Conservation (phyloP, 148 eudicot genomes). For the Salicornia ramosissima region DNA sequence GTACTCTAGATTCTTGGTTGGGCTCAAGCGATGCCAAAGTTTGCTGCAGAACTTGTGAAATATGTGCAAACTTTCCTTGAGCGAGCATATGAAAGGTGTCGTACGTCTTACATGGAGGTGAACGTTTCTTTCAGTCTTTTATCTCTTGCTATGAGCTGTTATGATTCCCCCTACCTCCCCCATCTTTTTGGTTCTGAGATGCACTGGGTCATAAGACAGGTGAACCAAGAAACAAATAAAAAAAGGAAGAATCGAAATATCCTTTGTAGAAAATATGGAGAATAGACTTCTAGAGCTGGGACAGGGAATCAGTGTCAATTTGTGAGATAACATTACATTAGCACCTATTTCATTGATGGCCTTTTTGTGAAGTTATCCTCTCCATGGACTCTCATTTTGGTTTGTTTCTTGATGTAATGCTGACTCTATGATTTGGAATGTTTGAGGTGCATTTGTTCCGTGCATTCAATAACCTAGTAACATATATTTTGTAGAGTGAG, state of each 20-base stretch:
- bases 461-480: no score
- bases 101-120: conserved; percentile 97
- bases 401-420: not conserved
- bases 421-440: not conserved
- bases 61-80: conserved; percentile 93
- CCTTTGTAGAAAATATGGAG: no score
- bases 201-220: not conserved
- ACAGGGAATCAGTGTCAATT: not conserved
- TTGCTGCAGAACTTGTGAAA: conserved; percentile 80
- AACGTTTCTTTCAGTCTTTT: conserved; percentile 12
- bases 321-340: no score
- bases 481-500: no score
- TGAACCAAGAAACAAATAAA: not conserved
- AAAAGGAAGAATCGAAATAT: not conserved
- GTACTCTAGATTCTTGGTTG: conserved; percentile 80
- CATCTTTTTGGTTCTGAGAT: not conserved
- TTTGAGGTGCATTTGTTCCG: no score
- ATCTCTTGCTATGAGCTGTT: conserved; percentile 3
- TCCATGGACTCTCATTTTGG: not conserved
- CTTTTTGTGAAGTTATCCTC: not conserved
- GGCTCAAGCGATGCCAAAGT: conserved; percentile 99
- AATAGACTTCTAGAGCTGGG: not conserved
- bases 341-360: not conserved
- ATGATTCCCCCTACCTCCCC: no score
- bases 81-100: conserved; percentile 98